Base-by-base conservation (phyloP, 768 basidiomycete species). In the Hortiboletus campestris region DNA sequence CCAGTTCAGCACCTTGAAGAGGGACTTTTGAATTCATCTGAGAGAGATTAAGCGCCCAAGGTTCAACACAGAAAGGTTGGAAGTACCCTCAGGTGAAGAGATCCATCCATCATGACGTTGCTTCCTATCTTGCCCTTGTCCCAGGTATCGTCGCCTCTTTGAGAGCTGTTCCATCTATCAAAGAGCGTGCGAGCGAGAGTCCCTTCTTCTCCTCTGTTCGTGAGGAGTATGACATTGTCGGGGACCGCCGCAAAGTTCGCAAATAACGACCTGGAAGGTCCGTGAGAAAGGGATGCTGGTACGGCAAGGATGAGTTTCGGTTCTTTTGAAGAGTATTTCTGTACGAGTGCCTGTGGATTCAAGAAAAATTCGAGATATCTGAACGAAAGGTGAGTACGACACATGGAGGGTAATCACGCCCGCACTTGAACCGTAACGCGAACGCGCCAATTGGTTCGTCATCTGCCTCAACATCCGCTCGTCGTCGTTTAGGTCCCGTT, bases 241-340 rank as follows among this genome's bases (percentile, higher is more conserved):
- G 88, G 84, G 6, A 87, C 80, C 8, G 84, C 78, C 4, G 94
- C 93, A 72, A 98, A 94, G 49, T 92, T 84, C 16, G 84, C 80
- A 69, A 99, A 98, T 4, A 98, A 71, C 34, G 83, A 78, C 43
- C 97, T 84, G 1, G 94, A 95, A 10, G 91, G 88, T 2, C 96
- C 96, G 64, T 98, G 90, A 0, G 94, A 95, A 46, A 99, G 78
- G 4, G 92, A 92, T 1, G 92, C 87, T 2, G 97, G 97, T 28
- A 96, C 89, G 0, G 94, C 93, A 16, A 99, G 80, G 57, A 99
- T 91, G 49, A 98, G 81, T 67, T 98, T 98, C 0, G 97, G 94
- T 54, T 91, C 84, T 60, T 88, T 86, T 3, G 90, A 88, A 0
- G 92, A 91, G 64, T 94, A 90, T 11, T 84, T 85, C 57, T 91